Conservation (phyloP, 805 yeast species). For the Candida nemodendra region DNA sequence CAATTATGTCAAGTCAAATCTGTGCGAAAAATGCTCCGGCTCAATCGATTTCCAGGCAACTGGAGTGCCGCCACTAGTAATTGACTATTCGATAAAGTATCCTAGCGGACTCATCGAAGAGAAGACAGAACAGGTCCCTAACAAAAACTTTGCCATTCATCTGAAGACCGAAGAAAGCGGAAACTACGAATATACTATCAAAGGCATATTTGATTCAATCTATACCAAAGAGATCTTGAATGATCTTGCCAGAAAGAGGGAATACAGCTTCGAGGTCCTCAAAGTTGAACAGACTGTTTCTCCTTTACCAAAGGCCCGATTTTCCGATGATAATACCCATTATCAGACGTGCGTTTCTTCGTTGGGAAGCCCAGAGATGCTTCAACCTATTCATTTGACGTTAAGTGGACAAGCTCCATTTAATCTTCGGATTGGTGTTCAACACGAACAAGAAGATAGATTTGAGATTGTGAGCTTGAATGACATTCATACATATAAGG, state of each 20-base stretch:
- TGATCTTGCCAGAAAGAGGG: constrained; percentile 20
- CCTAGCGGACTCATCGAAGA: constrained; percentile 53
- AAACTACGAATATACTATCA: constrained; percentile 56
- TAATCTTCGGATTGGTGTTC: constrained; percentile 52
- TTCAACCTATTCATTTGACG: constrained; percentile 55
- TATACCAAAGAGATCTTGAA: constrained; percentile 46
- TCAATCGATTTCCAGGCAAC: constrained; percentile 39
- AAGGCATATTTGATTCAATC: constrained; percentile 61
- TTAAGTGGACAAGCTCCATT: constrained; percentile 64
- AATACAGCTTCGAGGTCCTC: constrained; percentile 33
- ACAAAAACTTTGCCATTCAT: constrained; percentile 35
- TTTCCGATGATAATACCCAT: constrained; percentile 15
- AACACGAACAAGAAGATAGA: constrained; percentile 59
- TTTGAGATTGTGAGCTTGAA: constrained; percentile 45
- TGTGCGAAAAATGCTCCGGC: constrained; percentile 28
- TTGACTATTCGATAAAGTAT: constrained; percentile 59
- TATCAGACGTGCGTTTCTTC: constrained; percentile 33
- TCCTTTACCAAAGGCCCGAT: constrained; percentile 56
- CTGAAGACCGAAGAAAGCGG: constrained; percentile 52
- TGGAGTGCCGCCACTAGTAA: constrained; percentile 65
- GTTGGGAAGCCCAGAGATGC: constrained; percentile 21
- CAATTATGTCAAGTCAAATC: constrained; percentile 10
- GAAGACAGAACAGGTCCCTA: constrained; percentile 45
- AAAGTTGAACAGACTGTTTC: constrained; percentile 52
- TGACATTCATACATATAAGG: constrained; percentile 37